Base-by-base conservation (phyloP, 805 yeast genomes). In the Wickerhamiella cacticola region DNA sequence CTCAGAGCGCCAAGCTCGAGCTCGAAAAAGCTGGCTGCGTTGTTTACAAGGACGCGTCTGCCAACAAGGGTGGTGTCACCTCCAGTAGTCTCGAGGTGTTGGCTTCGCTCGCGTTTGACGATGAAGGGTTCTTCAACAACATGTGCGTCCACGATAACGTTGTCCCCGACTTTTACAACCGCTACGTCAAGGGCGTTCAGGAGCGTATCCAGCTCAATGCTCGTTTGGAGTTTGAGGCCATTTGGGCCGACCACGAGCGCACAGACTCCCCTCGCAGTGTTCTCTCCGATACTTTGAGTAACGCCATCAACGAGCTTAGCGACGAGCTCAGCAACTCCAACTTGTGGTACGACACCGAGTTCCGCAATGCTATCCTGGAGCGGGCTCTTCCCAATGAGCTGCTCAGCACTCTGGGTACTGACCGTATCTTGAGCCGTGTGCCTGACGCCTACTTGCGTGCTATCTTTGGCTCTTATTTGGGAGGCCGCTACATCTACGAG, bases 51-150 rank as follows among this genome's bases (percentile, higher is more conserved):
- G 98, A 89, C 70, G 95, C 97, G 13, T 84, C 96, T 10, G 87
- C 96, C 40, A 89, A 89, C 69, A 89, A 89, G 68, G 98, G 98
- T 60, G 98, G 98, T 69, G 98, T 89, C 46, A 89, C 98, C 1
- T 88, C 96, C 1, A 87, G 96, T 1, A 88, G 96, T 1, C 71
- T 85, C 57, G 98, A 89, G 67, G 98, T 89, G 10, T 74, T 89
- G 56, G 96, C 96, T 8, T 89, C 98, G 2, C 76, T 89, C 52
- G 81, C 95, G 2, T 81, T 92, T 60, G 87, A 80, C 59, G 98
- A 89, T 65, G 75, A 73, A 46, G 83, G 79, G 29, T 92, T 89
- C 70, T 74, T 80, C 58, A 66, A 74, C 48, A 68, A 83, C 61
- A 92, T 89, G 86, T 82, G 92, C 63, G 73, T 79, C 44, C 52